Conservation (phyloP, 768 basidiomycete genomes). For the Tephrocybe sp. region DNA sequence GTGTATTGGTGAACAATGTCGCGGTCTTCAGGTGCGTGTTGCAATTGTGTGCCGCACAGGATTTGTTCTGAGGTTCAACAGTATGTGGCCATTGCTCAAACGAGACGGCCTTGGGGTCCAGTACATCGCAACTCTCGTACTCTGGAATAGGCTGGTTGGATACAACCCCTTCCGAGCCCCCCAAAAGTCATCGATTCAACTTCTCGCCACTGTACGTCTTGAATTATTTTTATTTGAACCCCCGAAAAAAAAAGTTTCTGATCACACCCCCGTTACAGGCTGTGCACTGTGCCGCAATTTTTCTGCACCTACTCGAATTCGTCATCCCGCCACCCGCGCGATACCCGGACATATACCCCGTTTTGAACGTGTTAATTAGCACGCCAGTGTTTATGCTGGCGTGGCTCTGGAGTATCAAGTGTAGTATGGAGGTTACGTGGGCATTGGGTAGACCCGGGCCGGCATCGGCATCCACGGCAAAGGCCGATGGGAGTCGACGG, state of each 20-base stretch:
- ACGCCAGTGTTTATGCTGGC: conserved; percentile 75
- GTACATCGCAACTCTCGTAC: conserved; percentile 60
- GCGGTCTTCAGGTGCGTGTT: conserved; percentile 78
- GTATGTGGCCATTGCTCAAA: conserved; percentile 91
- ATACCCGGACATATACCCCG: conserved; percentile 83
- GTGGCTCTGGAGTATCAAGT: conserved; percentile 91
- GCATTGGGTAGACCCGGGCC: conserved; percentile 56
- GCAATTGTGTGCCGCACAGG: background rate
- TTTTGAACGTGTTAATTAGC: conserved; percentile 80
- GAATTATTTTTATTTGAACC: conserved; percentile 1
- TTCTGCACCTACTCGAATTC: conserved; percentile 65
- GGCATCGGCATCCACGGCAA: background rate
- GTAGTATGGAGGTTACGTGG: conserved; percentile 79
- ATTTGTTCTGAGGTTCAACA: conserved; percentile 26
- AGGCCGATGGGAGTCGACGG: conserved; percentile 8
- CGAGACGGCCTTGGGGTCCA: conserved; percentile 75
- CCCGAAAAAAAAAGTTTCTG: background rate
- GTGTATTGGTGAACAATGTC: conserved; percentile 75
- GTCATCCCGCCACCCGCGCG: conserved; percentile 62
- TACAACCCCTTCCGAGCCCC: conserved; percentile 59
- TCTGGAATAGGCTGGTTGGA: conserved; percentile 87
- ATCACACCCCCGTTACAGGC: conserved; percentile 31
- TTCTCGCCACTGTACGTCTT: conserved; percentile 49
- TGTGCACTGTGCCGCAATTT: conserved; percentile 51
- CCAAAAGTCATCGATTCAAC: conserved; percentile 46